Evolutionary conservation across 495 filamentous ascomycete genomes (phyloP).

Genomic region (Melanomma pulvis-pyrius): DNA sequence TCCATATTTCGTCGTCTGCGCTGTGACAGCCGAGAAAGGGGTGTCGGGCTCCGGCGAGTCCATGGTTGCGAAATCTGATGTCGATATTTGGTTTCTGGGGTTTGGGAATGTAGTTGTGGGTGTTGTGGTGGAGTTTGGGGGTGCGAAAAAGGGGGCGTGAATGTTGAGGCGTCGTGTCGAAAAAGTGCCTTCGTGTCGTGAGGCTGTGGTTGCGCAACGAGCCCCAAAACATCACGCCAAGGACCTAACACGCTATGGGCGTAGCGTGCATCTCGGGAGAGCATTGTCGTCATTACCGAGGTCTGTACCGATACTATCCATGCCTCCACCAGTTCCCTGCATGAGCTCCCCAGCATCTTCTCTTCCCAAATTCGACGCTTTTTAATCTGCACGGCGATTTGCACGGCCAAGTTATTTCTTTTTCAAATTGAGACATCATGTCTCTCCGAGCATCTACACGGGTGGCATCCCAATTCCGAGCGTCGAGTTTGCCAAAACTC

Average conservation of each 20-base stretch:
- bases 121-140: neutral
- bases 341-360: conserved; percentile 1
- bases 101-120: neutral
- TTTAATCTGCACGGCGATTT: neutral
- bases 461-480: conserved; percentile 29
- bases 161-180: conserved; percentile 9
- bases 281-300: conserved; percentile 31
- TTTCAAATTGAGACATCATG: conserved; percentile 16
- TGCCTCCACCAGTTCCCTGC: neutral
- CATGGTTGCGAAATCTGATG: conserved; percentile 53
- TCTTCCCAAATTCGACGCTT: neutral
- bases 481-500: conserved; percentile 20
- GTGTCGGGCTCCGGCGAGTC: conserved; percentile 80
- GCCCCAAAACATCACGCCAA: neutral
- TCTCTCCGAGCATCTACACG: conserved; percentile 26
- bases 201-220: conserved; percentile 16
- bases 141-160: neutral
- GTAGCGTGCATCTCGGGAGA: conserved; percentile 1
- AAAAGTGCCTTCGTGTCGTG: conserved; percentile 18
- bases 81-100: neutral
- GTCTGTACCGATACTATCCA: conserved; percentile 25
- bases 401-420: neutral
- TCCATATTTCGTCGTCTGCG: conserved; percentile 74
- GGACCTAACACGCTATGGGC: neutral
- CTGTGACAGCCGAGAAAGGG: conserved; percentile 80